Evolutionary conservation across 352 stramenopile genomes (phyloP).

Genomic region (Pythium monospermum): DNA sequence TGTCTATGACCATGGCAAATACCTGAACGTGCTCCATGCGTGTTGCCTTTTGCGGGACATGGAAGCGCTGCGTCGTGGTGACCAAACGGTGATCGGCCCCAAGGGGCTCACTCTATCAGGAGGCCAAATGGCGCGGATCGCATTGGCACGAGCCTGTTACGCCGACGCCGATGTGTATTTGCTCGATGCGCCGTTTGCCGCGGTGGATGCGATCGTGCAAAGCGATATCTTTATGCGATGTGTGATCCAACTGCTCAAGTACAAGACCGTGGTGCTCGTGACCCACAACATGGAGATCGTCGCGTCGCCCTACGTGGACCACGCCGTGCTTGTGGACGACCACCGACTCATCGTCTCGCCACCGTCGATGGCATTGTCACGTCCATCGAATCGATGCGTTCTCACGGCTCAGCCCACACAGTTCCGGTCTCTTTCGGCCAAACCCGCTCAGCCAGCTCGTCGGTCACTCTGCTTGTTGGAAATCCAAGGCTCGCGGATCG

Average conservation of each 20-base stretch:
- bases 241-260: slow-evolving; percentile 7
- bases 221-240: slow-evolving; percentile 66
- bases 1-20: slow-evolving; percentile 28
- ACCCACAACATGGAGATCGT: slow-evolving; percentile 68
- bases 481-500: background rate
- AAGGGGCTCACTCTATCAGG: slow-evolving; percentile 90
- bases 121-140: slow-evolving; percentile 75
- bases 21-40: slow-evolving; percentile 36
- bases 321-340: slow-evolving; percentile 7
- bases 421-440: background rate
- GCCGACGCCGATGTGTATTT: slow-evolving; percentile 50
- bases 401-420: background rate
- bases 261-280: slow-evolving; percentile 71
- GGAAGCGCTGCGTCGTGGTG: slow-evolving; percentile 56
- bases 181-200: slow-evolving; percentile 85
- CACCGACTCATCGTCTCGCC: slow-evolving; percentile 1
- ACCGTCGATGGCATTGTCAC: background rate
- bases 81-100: slow-evolving; percentile 90
- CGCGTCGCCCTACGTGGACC: slow-evolving; percentile 9
- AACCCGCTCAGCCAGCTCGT: background rate
- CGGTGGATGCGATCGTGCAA: slow-evolving; percentile 89
- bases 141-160: slow-evolving; percentile 43
- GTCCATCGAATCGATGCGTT: background rate
- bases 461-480: background rate
- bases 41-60: slow-evolving; percentile 81